Conservation (phyloP, 2,329 filamentous ascomycete genomes). For the Aspergillus bombycis region DNA sequence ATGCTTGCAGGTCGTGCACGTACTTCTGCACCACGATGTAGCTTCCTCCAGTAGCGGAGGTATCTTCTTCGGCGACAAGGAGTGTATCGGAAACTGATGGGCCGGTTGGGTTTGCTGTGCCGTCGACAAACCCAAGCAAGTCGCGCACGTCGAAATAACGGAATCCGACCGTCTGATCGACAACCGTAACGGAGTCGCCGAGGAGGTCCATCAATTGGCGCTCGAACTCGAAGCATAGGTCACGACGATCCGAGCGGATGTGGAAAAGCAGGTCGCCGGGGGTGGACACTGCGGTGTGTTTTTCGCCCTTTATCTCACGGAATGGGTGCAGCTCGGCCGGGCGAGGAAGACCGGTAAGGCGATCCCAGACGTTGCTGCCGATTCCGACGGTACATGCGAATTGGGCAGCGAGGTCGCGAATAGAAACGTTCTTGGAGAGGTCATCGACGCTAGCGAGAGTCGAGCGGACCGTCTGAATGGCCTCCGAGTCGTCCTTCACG, state of each 20-base stretch:
- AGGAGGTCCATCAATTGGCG: slow-evolving; percentile 56
- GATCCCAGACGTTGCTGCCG: slow-evolving; percentile 57
- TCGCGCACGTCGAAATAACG: slow-evolving; percentile 64
- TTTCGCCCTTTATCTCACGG: slow-evolving; percentile 49
- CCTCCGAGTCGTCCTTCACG: slow-evolving; percentile 35
- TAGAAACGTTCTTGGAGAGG: slow-evolving; percentile 57
- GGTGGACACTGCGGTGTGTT: slow-evolving; percentile 58
- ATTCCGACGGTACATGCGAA: slow-evolving; percentile 61
- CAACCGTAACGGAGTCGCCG: slow-evolving; percentile 51
- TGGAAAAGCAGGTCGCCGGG: slow-evolving; percentile 63
- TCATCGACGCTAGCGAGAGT: slow-evolving; percentile 49
- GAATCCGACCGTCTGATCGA: slow-evolving; percentile 60
- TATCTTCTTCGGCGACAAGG: slow-evolving; percentile 48
- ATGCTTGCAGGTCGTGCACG: slow-evolving; percentile 54
- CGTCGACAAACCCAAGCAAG: slow-evolving; percentile 63
- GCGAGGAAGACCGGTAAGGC: slow-evolving; percentile 47
- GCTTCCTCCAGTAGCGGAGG: slow-evolving; percentile 53
- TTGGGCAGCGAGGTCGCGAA: slow-evolving; percentile 51
- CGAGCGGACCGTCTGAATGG: slow-evolving; percentile 49
- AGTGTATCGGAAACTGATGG: slow-evolving; percentile 47
- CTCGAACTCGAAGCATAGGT: slow-evolving; percentile 63
- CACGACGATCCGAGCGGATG: slow-evolving; percentile 60
- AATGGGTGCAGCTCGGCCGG: slow-evolving; percentile 59
- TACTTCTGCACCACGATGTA: slow-evolving; percentile 66
- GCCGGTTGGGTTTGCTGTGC: slow-evolving; percentile 61